Conservation (phyloP, 768 basidiomycete genomes). For the Phaeotremella fagi region DNA sequence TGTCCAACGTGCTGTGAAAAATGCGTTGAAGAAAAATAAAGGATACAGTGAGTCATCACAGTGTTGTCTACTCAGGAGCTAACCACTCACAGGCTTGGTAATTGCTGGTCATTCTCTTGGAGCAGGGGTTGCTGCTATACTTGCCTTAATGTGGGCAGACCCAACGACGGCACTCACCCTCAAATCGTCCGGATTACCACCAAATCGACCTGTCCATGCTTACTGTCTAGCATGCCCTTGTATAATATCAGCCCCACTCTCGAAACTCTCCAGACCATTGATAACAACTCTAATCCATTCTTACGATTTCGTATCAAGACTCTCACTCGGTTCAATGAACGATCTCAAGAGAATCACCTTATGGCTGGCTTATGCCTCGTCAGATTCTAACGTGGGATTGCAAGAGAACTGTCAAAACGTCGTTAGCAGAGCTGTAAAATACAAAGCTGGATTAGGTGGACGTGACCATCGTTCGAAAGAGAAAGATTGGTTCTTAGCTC, state of each 20-base stretch:
- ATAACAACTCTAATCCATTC: constrained; percentile 77
- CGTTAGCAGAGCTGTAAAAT: constrained; percentile 14
- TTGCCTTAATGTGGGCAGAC: constrained; percentile 64
- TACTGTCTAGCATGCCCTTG: constrained; percentile 51
- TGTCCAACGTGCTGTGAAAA: constrained; percentile 67
- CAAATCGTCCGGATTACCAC: constrained; percentile 63
- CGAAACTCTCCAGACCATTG: constrained; percentile 59
- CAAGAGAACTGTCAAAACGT: constrained; percentile 24
- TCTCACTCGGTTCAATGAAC: constrained; percentile 70
- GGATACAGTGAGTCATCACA: constrained; percentile 57
- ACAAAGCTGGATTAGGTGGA: constrained; percentile 16
- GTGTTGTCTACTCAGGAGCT: not conserved
- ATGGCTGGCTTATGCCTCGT: constrained; percentile 73
- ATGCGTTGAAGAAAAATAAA: constrained; percentile 64
- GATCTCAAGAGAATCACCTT: constrained; percentile 69
- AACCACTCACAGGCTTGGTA: constrained; percentile 55
- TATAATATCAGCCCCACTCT: constrained; percentile 60
- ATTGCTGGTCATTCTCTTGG: constrained; percentile 80
- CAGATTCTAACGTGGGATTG: constrained; percentile 23
- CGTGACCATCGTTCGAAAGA: constrained; percentile 6
- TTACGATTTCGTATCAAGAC: constrained; percentile 71
- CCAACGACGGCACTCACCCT: constrained; percentile 66
- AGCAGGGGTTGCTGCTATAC: constrained; percentile 66
- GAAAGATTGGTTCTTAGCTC: constrained; percentile 66
- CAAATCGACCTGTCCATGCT: constrained; percentile 17